phyloP scores from a whole-genome alignment of 2,329 filamentous ascomycete genomes.

The Hypomyces rosellus region DNA sequence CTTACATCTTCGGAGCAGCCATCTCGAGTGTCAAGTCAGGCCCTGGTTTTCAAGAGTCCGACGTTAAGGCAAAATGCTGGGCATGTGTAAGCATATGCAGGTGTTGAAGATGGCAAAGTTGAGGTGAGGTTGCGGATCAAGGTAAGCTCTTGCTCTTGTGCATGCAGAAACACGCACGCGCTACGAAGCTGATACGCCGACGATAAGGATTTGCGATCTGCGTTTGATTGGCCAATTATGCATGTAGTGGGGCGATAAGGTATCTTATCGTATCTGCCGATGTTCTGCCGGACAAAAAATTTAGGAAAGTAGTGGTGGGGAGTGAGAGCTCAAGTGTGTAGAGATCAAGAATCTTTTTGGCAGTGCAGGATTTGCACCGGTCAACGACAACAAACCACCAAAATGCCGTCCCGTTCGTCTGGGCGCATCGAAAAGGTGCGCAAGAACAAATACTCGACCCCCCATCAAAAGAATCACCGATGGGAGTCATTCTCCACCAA shows the following conservation, averaged over 20 bases:
- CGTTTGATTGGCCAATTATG: conserved; percentile 24
- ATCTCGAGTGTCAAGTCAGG: conserved; percentile 22
- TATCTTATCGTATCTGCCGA: conserved; percentile 32
- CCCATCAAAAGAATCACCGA: conserved; percentile 74
- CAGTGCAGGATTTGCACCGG: conserved; percentile 18
- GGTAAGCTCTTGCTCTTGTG: neutral
- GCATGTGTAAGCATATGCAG: neutral
- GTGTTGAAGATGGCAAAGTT: neutral
- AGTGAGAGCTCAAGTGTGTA: conserved; percentile 17
- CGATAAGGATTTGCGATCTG: conserved; percentile 23
- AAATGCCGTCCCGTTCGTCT: conserved; percentile 56
- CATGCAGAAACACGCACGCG: neutral
- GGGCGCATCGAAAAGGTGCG: conserved; percentile 63
- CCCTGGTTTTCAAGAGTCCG: neutral
- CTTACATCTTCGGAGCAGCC: conserved; percentile 45
- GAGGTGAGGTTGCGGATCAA: neutral
- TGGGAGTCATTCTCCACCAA: conserved; percentile 90
- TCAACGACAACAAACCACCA: conserved; percentile 23
- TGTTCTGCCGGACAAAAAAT: conserved; percentile 28
- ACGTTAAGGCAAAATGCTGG: neutral
- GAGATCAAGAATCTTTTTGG: conserved; percentile 16
- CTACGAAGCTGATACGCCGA: conserved; percentile 1
- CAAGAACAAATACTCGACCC: conserved; percentile 64
- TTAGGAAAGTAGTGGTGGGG: conserved; percentile 25
- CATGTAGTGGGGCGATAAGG: conserved; percentile 10